These are phyloP conservation scores for Thielaviopsis cerberus DNA, from an alignment of 2,329 filamentous ascomycete species.

Conservation along the genomic window DNA sequence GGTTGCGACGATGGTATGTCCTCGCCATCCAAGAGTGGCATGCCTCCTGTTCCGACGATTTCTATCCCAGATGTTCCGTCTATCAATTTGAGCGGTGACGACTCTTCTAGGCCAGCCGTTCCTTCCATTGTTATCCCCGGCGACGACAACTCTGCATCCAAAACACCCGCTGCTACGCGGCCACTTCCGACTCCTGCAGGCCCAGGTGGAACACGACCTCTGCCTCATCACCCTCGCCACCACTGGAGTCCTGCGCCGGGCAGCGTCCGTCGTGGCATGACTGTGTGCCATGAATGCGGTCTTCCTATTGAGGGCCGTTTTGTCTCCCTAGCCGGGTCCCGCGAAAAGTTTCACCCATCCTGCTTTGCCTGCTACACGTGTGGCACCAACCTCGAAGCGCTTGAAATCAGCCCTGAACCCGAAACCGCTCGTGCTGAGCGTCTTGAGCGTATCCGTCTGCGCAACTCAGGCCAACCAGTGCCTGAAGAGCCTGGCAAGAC, in stretches of 20 bases:
- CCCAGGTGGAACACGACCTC: conserved; percentile 15
- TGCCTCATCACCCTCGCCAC: conserved; percentile 25
- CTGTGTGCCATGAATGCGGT: conserved; percentile 67
- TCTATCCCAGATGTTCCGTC: conserved; percentile 22
- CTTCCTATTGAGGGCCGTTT: conserved; percentile 79
- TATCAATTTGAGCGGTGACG: conserved; percentile 22
- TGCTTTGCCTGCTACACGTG: conserved; percentile 87
- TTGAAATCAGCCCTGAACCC: conserved; percentile 91
- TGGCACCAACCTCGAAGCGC: conserved; percentile 72
- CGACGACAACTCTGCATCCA: conserved; percentile 18
- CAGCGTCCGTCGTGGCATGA: conserved; percentile 31
- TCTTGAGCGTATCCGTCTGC: conserved; percentile 50
- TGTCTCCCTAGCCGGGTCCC: conserved; percentile 56
- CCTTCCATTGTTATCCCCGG: conserved; percentile 25
- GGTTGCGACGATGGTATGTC: not conserved
- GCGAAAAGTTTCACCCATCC: conserved; percentile 70
- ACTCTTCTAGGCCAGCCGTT: conserved; percentile 19
- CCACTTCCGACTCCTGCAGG: conserved; percentile 30
- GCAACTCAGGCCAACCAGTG: conserved; percentile 38
- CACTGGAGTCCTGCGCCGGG: conserved; percentile 41
- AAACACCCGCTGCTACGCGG: conserved; percentile 19
- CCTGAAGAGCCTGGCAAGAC: conserved; percentile 45
- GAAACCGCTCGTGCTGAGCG: conserved; percentile 51
- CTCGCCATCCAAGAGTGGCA: not conserved
- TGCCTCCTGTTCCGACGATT: conserved; percentile 27